Conservation (phyloP, 2,329 filamentous ascomycete genomes). For the Penicillium brasilianum region DNA sequence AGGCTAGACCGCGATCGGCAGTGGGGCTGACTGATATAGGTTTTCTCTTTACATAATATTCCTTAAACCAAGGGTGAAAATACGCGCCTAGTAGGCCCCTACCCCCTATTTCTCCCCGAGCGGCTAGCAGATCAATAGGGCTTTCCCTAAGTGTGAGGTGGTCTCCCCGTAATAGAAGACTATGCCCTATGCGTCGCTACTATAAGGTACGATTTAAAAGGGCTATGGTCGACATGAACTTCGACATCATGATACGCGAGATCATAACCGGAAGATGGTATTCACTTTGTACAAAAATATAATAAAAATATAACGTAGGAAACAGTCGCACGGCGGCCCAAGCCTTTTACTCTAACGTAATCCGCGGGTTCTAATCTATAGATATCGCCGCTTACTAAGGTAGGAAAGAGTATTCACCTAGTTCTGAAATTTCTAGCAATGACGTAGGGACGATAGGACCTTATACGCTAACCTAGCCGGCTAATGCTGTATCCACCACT, state of each 20-base stretch:
- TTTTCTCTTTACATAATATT: too few relatives aligned
- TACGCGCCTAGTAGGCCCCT: too few relatives aligned
- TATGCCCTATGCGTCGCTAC: background rate
- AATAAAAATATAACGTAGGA: too few relatives aligned
- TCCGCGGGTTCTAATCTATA: background rate
- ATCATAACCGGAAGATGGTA: background rate
- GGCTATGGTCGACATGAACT: background rate
- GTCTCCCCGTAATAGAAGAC: background rate
- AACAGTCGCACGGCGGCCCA: background rate
- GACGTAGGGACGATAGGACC: background rate
- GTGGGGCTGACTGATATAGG: too few relatives aligned
- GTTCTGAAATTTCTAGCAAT: background rate
- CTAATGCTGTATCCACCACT: background rate
- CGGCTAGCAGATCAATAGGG: too few relatives aligned
- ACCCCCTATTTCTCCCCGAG: too few relatives aligned
- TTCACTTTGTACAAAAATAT: too few relatives aligned
- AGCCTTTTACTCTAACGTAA: background rate
- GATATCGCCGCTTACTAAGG: background rate
- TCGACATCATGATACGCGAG: background rate
- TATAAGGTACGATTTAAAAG: background rate
- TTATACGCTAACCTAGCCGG: background rate
- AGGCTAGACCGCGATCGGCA: too few relatives aligned
- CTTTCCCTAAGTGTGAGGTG: background rate
- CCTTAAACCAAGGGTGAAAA: too few relatives aligned
- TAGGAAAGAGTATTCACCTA: background rate